These are phyloP conservation scores for Paraglomus brasilianum DNA, from an alignment of 192 early-diverging fungal genomes.

Conservation along the genomic window DNA sequence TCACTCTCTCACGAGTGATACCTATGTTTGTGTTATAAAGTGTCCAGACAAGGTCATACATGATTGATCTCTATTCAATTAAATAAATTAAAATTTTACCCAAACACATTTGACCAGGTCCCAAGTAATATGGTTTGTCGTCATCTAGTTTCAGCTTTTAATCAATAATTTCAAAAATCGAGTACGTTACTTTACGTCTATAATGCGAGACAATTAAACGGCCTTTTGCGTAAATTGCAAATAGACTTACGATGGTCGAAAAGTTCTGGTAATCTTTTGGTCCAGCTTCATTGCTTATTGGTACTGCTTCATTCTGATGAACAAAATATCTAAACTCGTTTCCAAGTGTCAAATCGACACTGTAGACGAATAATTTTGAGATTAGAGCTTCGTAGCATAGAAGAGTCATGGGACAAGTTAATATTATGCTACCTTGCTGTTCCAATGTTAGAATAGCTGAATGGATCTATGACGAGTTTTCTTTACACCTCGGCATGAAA, in stretches of 20 bases:
- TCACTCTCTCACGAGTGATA: constrained; percentile 14
- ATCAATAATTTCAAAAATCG: not conserved
- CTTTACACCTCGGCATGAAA: constrained; percentile 12
- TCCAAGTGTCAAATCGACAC: constrained; percentile 25
- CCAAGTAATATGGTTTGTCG: constrained; percentile 23
- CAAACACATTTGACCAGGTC: constrained; percentile 31
- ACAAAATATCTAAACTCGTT: constrained; percentile 30
- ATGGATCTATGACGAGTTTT: constrained; percentile 22
- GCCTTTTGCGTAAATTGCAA: too few species aligned
- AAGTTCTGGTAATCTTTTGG: constrained; percentile 30
- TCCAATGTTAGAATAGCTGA: constrained; percentile 10
- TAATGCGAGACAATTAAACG: not conserved
- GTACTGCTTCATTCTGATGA: constrained; percentile 25
- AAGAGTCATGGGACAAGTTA: too few species aligned
- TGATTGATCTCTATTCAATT: not conserved
- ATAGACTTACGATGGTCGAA: constrained; percentile 25
- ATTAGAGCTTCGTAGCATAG: too few species aligned
- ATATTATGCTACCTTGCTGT: constrained; percentile 17
- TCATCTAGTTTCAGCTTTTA: constrained; percentile 17
- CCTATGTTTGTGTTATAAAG: constrained; percentile 12
- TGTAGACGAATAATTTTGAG: not conserved
- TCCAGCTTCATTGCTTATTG: constrained; percentile 27
- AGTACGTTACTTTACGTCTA: not conserved
- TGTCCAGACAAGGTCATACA: not conserved
- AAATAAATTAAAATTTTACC: constrained; percentile 4